Evolutionary conservation across 2,329 filamentous ascomycete genomes (phyloP).

Genomic region (Neofusicoccum umdonicola): DNA sequence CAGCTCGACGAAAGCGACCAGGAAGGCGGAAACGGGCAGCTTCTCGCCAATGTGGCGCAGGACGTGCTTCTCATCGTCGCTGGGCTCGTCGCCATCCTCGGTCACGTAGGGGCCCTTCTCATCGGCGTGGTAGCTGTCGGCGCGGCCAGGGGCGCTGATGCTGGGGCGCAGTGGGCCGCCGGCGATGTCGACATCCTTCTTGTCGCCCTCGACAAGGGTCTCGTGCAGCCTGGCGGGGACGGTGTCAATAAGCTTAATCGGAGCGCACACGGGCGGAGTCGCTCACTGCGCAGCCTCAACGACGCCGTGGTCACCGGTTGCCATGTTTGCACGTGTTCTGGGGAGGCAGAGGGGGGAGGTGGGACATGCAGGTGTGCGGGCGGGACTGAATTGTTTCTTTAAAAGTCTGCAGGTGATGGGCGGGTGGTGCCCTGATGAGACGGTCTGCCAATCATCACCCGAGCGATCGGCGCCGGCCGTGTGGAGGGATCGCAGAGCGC

Average conservation of each 20-base stretch:
- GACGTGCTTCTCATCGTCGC: constrained; percentile 31
- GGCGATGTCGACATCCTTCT: constrained; percentile 2
- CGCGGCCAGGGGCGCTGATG: neutral
- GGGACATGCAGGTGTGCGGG: neutral
- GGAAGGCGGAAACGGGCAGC: constrained; percentile 34
- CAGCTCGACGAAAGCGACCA: constrained; percentile 38
- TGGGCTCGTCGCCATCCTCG: constrained; percentile 30
- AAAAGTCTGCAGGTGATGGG: neutral
- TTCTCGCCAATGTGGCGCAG: constrained; percentile 36
- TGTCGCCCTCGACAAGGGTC: neutral
- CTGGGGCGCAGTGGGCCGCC: constrained; percentile 11
- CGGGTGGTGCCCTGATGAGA: neutral
- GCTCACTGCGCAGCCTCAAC: constrained; percentile 9
- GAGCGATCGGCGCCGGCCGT: constrained; percentile 10
- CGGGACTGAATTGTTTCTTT: neutral
- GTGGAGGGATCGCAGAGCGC: neutral
- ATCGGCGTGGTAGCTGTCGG: constrained; percentile 7
- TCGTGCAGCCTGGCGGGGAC: neutral
- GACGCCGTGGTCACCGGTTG: constrained; percentile 14
- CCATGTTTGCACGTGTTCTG: neutral
- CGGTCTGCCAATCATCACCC: constrained; percentile 11
- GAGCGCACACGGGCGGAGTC: neutral
- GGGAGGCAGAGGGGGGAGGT: neutral
- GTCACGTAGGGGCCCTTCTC: constrained; percentile 9
- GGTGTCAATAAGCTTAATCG: neutral